Evolutionary conservation across 495 filamentous ascomycete species (phyloP).

Genomic region (Margaritispora aquatica): DNA sequence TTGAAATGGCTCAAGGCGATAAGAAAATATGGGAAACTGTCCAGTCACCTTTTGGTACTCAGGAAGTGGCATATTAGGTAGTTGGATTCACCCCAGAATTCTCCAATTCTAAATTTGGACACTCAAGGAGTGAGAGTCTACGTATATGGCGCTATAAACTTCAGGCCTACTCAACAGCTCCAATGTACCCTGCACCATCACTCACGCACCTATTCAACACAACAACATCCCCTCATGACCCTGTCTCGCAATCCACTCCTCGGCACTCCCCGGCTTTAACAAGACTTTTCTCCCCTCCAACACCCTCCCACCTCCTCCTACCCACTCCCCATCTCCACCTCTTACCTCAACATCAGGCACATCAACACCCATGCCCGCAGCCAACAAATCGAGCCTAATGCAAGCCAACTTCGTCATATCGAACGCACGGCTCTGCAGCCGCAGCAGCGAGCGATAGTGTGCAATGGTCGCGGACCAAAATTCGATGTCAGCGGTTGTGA

Average conservation of each 20-base stretch:
- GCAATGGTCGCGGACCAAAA: slow-evolving; percentile 1
- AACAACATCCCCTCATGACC: slow-evolving; percentile 7
- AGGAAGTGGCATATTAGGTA: not conserved
- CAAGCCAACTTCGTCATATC: slow-evolving; percentile 6
- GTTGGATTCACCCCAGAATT: no score
- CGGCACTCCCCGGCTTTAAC: slow-evolving; percentile 3
- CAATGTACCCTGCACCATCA: no score
- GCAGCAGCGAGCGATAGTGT: slow-evolving; percentile 2
- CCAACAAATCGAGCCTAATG: slow-evolving; percentile 4
- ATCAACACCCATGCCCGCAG: slow-evolving; percentile 7
- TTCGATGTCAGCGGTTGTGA: slow-evolving; percentile 5
- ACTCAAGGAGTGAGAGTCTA: no score
- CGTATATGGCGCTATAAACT: no score
- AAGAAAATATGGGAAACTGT: not conserved
- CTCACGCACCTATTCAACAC: not conserved
- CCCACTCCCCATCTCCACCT: not conserved
- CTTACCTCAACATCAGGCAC: not conserved
- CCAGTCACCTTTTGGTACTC: not conserved
- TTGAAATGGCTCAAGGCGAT: not conserved
- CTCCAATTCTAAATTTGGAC: no score
- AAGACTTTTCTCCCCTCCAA: not conserved
- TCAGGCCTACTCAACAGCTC: no score
- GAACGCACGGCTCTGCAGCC: not conserved
- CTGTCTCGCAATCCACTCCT: slow-evolving; percentile 13
- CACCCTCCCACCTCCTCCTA: no score